A percentile compares a stretch with the other conserved stretches of the same genome.
phyloP scores from a whole-genome alignment of 2,329 filamentous ascomycete genomes.

The Elsinoe ampelina region DNA sequence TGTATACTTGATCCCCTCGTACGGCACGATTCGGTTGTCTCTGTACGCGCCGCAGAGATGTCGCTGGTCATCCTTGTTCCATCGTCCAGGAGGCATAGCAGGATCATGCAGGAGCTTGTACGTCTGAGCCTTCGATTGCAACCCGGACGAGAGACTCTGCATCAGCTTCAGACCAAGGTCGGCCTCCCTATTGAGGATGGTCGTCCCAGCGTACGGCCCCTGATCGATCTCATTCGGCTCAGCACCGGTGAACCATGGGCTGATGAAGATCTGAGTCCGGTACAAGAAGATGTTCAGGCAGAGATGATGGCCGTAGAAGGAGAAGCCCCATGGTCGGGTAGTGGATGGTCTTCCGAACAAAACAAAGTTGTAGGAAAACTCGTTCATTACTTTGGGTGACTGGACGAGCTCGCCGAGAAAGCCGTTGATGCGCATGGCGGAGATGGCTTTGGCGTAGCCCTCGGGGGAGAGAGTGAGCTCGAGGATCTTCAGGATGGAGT shows the following conservation, averaged over 20 bases:
- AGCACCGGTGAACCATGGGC: constrained; percentile 69
- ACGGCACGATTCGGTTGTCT: constrained; percentile 68
- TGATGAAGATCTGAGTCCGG: constrained; percentile 55
- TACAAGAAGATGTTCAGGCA: constrained; percentile 64
- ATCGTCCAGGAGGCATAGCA: constrained; percentile 57
- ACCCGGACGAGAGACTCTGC: constrained; percentile 46
- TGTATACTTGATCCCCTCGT: constrained; percentile 53
- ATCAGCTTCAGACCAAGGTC: constrained; percentile 57
- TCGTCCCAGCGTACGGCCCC: constrained; percentile 53
- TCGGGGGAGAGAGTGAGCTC: constrained; percentile 53
- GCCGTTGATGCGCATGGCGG: constrained; percentile 64
- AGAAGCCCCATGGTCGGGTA: constrained; percentile 57
- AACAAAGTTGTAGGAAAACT: constrained; percentile 67
- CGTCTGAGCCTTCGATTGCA: constrained; percentile 45
- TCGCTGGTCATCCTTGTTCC: constrained; percentile 74
- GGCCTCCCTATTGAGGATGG: constrained; percentile 58
- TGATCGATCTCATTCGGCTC: constrained; percentile 67
- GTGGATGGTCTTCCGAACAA: constrained; percentile 56
- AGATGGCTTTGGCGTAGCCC: constrained; percentile 60
- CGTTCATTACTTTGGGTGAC: constrained; percentile 56
- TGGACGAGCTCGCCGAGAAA: constrained; percentile 62
- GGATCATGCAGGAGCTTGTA: constrained; percentile 55
- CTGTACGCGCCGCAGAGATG: constrained; percentile 70
- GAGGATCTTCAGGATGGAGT: constrained; percentile 48
- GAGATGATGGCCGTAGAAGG: constrained; percentile 71